Percentiles rank a stretch among this genome's conserved stretches.
Conservation (phyloP, 345 rosid species). For the Pelargonium nanum region DNA sequence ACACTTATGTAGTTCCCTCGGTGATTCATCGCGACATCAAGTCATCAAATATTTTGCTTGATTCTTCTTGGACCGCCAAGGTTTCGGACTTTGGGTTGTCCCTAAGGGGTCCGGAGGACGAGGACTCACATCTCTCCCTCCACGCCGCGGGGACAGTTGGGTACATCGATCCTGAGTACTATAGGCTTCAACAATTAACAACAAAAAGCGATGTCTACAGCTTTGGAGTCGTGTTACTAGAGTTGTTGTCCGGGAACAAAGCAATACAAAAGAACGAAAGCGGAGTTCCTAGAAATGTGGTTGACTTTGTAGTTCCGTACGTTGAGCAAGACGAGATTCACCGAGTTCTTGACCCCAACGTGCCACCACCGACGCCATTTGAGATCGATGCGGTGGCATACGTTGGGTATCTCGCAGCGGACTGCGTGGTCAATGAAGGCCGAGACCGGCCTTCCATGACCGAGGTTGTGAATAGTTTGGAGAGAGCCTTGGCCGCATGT, state of each 20-base stretch:
- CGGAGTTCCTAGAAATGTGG: slow-evolving; percentile 44
- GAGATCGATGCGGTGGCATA: slow-evolving; percentile 67
- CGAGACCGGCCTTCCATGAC: slow-evolving; percentile 54
- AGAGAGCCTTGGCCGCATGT: slow-evolving; percentile 44
- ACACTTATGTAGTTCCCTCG: slow-evolving; percentile 43
- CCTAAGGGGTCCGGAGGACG: slow-evolving; percentile 47
- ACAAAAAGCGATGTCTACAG: slow-evolving; percentile 69
- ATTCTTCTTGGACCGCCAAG: slow-evolving; percentile 45
- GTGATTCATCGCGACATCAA: slow-evolving; percentile 85
- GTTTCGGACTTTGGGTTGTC: slow-evolving; percentile 82
- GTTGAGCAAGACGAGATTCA: slow-evolving; percentile 53
- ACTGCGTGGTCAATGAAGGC: slow-evolving; percentile 46
- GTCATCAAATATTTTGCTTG: slow-evolving; percentile 61
- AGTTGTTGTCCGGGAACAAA: slow-evolving; percentile 44
- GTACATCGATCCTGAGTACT: slow-evolving; percentile 78
- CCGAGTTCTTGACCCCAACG: slow-evolving; percentile 46
- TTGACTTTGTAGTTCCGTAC: slow-evolving; percentile 53
- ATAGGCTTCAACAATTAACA: slow-evolving; percentile 51
- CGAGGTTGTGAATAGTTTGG: slow-evolving; percentile 40
- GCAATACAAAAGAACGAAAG: slow-evolving; percentile 57
- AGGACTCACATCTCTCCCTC: slow-evolving; percentile 47
- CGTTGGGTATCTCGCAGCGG: slow-evolving; percentile 49
- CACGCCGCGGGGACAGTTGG: slow-evolving; percentile 69
- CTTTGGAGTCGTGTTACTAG: slow-evolving; percentile 60
- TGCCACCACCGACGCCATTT: slow-evolving; percentile 56